Evolutionary conservation across 345 rosid genomes (phyloP).

Genomic region (Gossypium longicalyx): DNA sequence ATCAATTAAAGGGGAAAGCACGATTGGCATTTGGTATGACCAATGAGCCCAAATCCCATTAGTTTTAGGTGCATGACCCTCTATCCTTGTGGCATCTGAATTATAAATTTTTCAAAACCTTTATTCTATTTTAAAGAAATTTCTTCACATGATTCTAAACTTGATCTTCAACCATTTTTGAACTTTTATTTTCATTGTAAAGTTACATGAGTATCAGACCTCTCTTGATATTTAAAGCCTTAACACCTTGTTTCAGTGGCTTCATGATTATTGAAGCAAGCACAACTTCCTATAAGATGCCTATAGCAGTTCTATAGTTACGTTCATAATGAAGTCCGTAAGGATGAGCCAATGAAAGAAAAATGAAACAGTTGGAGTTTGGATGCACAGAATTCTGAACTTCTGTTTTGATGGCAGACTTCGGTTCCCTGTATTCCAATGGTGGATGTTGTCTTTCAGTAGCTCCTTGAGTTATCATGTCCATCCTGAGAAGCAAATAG

Average conservation of each 20-base stretch:
- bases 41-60: neutral
- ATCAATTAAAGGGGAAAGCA: neutral
- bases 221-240: neutral
- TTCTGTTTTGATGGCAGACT: neutral
- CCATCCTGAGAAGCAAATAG: conserved; percentile 35
- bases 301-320: neutral
- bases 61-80: neutral
- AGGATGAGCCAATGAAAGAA: neutral
- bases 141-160: neutral
- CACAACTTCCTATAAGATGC: neutral
- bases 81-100: neutral
- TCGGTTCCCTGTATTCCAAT: neutral
- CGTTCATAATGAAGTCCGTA: neutral
- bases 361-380: neutral
- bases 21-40: neutral
- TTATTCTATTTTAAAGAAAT: neutral
- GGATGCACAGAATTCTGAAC: neutral
- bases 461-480: conserved; percentile 32
- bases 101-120: neutral
- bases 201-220: neutral
- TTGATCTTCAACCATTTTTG: neutral
- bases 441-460: conserved; percentile 28
- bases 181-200: neutral
- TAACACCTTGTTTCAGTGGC: neutral
- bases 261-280: neutral